These are phyloP conservation scores for Penicillium longicatenatum DNA, from an alignment of 495 filamentous ascomycete species.

Conservation along the genomic window DNA sequence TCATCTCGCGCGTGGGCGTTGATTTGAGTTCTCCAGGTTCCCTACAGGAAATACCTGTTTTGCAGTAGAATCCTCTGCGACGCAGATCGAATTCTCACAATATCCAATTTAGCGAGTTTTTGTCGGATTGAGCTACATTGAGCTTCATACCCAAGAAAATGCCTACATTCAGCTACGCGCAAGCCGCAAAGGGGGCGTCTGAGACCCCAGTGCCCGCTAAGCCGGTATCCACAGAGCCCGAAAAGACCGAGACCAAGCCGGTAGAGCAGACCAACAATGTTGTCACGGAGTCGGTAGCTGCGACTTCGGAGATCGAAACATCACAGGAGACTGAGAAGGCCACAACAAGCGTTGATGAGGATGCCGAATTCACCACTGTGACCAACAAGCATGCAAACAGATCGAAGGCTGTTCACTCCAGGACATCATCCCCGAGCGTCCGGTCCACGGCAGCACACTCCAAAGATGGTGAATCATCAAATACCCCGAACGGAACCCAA, in stretches of 20 bases:
- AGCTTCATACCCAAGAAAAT: conserved; percentile 19
- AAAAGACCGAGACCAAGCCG: conserved; percentile 27
- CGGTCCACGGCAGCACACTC: conserved; percentile 62
- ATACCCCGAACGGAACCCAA: conserved; percentile 62
- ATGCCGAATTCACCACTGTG: conserved; percentile 35
- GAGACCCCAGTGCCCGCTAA: conserved; percentile 40
- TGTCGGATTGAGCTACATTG: conserved; percentile 15
- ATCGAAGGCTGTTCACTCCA: conserved; percentile 48
- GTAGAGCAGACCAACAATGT: conserved; percentile 31
- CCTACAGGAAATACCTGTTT: conserved; percentile 27
- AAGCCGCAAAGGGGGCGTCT: conserved; percentile 81
- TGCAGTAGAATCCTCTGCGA: conserved; percentile 29
- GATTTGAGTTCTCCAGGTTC: conserved; percentile 26
- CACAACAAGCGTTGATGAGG: conserved; percentile 28
- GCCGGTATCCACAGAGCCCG: conserved; percentile 34
- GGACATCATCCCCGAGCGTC: conserved; percentile 68
- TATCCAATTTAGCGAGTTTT: conserved; percentile 18
- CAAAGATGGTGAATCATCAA: conserved; percentile 72
- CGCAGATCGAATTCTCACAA: conserved; percentile 10
- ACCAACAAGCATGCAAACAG: conserved; percentile 35
- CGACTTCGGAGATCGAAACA: conserved; percentile 27
- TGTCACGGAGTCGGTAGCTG: conserved; percentile 22
- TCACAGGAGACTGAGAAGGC: conserved; percentile 32
- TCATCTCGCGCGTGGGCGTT: conserved; percentile 28
- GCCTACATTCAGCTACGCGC: conserved; percentile 83